Percentiles rank a stretch among this genome's conserved stretches.
Evolutionary conservation across 2,329 filamentous ascomycete species (phyloP).

Genomic region (Pseudogymnoascus destructans): DNA sequence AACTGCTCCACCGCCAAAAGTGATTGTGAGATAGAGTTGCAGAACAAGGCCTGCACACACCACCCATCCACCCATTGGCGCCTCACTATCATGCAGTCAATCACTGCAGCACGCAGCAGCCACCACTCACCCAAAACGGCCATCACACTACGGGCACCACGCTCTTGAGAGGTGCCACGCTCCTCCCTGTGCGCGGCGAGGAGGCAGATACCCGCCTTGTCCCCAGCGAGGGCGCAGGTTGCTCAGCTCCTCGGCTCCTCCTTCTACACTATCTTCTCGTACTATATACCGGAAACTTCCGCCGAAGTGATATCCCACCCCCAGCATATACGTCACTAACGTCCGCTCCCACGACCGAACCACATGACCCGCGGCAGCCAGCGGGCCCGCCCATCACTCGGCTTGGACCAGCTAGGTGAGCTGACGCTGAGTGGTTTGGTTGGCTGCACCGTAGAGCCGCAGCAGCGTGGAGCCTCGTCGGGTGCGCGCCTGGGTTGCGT

Average conservation of each 20-base stretch:
- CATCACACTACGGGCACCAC: not conserved
- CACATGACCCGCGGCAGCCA: not conserved
- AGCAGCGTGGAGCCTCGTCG: not conserved
- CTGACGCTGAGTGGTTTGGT: not conserved
- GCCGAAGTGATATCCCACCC: not conserved
- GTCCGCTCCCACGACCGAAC: not conserved
- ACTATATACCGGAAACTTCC: not conserved
- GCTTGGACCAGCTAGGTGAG: not conserved
- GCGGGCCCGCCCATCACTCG: not conserved
- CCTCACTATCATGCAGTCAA: not conserved
- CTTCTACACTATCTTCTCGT: not conserved
- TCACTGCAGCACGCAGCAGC: not conserved
- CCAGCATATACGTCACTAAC: not conserved
- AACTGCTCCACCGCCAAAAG: not conserved
- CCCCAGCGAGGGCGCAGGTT: not conserved
- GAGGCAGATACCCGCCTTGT: not conserved
- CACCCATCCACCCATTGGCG: not conserved
- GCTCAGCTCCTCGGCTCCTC: not conserved
- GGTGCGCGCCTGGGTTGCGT: not conserved
- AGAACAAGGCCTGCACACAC: not conserved
- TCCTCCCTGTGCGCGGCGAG: not conserved
- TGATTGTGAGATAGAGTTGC: not conserved
- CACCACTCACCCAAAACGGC: not conserved
- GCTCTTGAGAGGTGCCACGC: constrained; percentile 4
- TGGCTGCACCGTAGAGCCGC: not conserved